Percentiles rank a stretch among this genome's conserved stretches.
phyloP scores from a whole-genome alignment of 371 early-diverging fungal genomes.

The Lichtheimia ramosa region DNA sequence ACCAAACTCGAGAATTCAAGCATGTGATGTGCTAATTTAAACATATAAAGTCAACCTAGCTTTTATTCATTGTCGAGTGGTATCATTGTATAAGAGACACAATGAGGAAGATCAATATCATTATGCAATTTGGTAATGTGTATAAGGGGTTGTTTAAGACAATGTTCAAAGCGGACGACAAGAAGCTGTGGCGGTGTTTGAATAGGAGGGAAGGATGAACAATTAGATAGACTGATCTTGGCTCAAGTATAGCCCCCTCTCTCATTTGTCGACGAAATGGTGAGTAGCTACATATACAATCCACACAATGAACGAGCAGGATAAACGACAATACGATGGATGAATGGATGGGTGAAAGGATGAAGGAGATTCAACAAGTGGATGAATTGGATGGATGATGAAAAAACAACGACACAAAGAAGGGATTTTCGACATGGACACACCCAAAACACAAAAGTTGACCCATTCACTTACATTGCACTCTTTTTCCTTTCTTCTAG shows the following conservation, averaged over 20 bases:
- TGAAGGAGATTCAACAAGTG: neutral
- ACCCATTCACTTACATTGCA: neutral
- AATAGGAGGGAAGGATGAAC: no score
- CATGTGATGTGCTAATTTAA: no score
- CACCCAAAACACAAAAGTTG: neutral
- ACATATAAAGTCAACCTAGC: no score
- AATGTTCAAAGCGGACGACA: no score
- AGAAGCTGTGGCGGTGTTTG: no score
- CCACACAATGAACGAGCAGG: neutral
- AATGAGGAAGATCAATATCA: no score
- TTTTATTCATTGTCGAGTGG: no score
- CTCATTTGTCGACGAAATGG: conserved; percentile 1
- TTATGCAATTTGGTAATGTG: no score
- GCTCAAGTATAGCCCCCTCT: neutral
- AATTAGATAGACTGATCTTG: no score
- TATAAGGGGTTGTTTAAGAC: no score
- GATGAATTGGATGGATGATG: conserved; percentile 7
- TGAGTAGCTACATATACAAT: neutral
- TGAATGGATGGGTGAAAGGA: conserved; percentile 16
- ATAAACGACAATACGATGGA: conserved; percentile 6
- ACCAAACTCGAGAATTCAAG: no score
- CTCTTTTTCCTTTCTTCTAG: conserved; percentile 32
- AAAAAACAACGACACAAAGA: neutral
- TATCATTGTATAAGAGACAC: no score
- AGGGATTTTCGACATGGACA: neutral